Base-by-base conservation (phyloP, 2,329 filamentous ascomycete genomes). In the Aspergillus melleus region DNA sequence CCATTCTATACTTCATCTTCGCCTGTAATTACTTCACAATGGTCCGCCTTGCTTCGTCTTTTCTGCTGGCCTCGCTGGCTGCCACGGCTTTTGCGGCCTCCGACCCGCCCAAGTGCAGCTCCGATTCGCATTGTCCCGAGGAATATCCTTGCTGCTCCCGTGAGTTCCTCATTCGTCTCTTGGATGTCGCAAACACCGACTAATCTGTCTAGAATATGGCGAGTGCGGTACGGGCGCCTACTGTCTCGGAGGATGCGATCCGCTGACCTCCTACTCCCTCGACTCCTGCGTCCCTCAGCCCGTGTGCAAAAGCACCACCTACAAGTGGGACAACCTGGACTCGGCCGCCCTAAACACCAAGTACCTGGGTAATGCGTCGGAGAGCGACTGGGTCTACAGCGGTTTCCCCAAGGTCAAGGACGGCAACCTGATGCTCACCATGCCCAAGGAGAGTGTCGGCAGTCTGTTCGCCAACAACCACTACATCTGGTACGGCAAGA, bases 401-500 rank as follows among this genome's bases (percentile, higher is more conserved):
- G 95, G 95, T 65, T 84, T 86, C 69, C 88, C 92, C 14, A 81
- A 90, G 47, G 70, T 77, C 36, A 63, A 71, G 52, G 76, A 90
- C 59, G 85, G 88, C 73, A 86, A 87, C 64, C 81, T 95, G 2
- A 81, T 97, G 54, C 81, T 99, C 72, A 98, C 94, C 66, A 96
- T 99, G 94, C 87, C 91, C 47, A 85, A 89, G 64, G 84, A 89
- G 68, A 93, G 90, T 36, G 90, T 91, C 46, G 95, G 95, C 57
- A 97, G 95, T 10, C 86, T 99, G 50, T 79, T 99, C 57, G 90
- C 92, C 24, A 88, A 86, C 64, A 94, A 92, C 59, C 83, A 87
- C 66, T 98, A 97, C 79, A 88, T 99, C 78, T 98, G 95, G 95
- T 99, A 98, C 77, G 95, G 95, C 72, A 96, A 90, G 77, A 88